These are phyloP conservation scores for Aegilops sharonensis DNA, from an alignment of 176 grass and related monocot species.

Conservation along the genomic window DNA sequence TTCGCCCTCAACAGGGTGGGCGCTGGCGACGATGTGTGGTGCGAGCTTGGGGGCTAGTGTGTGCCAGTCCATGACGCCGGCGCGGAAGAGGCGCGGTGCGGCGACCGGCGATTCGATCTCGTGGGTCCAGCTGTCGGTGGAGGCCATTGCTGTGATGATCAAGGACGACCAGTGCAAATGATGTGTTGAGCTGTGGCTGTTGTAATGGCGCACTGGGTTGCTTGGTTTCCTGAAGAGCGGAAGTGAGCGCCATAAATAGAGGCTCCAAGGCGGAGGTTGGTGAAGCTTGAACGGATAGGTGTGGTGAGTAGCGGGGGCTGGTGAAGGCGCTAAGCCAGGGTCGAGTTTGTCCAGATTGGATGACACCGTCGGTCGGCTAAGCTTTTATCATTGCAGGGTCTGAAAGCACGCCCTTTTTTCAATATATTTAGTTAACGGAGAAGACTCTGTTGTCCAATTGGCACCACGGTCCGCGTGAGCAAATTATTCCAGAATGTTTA, in stretches of 20 bases:
- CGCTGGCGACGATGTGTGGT: constrained; percentile 55
- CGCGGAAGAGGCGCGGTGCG: constrained; percentile 68
- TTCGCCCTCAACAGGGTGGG: constrained; percentile 35
- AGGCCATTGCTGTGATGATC: constrained; percentile 16
- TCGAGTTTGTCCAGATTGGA: not conserved
- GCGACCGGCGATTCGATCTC: constrained; percentile 55
- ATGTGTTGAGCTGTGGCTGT: not conserved
- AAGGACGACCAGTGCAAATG: not conserved
- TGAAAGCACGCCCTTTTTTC: not conserved
- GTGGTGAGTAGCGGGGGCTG: not conserved
- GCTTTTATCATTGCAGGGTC: not conserved
- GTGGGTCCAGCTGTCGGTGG: constrained; percentile 39
- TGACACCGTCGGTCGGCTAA: not conserved
- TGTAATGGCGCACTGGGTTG: not conserved
- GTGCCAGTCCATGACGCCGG: constrained; percentile 74
- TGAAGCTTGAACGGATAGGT: not conserved
- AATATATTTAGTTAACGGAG: not conserved
- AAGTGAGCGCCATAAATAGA: constrained; percentile 32
- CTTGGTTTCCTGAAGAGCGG: constrained; percentile 2
- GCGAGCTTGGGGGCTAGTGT: constrained; percentile 59
- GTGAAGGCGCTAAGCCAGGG: not conserved
- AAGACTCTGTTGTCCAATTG: not conserved
- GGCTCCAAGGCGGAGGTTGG: constrained; percentile 7
- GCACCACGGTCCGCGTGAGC: not conserved
- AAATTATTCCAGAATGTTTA: not conserved